phyloP scores from a whole-genome alignment of 345 rosid genomes.

The sweet orange (Citrus sinensis) region DVS_A1.0 CM039166.1:10224001-10224500 shows the following conservation, averaged over 20 bases:
- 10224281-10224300: not conserved
- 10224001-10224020: not conserved
- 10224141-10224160: not conserved
- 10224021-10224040: not conserved
- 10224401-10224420: not conserved
- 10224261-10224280: not conserved
- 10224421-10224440: not conserved
- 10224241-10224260: not conserved
- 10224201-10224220: not conserved
- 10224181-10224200: not conserved
- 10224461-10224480: not conserved
- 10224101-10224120: not conserved
- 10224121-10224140: not conserved
- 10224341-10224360: not conserved
- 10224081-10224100: not conserved
- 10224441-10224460: not conserved
- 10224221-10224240: not conserved
- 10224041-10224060: not conserved
- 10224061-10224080: not conserved
- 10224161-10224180: not conserved
- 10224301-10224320: not conserved
- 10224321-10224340: not conserved
- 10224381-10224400: not conserved
- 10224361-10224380: not conserved
- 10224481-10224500: conserved; percentile 67